Evolutionary conservation across 129 eudicot genomes (phyloP).

Genomic region (Tagetes erecta): DNA sequence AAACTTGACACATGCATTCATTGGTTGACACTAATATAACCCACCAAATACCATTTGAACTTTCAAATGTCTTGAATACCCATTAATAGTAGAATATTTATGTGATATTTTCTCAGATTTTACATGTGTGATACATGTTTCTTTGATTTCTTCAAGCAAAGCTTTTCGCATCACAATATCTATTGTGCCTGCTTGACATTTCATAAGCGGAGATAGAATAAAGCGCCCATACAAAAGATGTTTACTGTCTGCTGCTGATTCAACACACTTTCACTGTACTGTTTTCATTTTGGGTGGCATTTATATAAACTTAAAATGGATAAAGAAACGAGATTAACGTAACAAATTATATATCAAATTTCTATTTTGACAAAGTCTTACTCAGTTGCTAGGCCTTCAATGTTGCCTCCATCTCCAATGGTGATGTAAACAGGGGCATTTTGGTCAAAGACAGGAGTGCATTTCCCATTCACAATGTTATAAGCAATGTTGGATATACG

Average conservation of each 20-base stretch:
- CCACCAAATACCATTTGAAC: too few species aligned
- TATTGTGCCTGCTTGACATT: too few species aligned
- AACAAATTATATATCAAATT: not conserved
- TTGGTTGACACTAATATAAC: not conserved
- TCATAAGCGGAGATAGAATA: too few species aligned
- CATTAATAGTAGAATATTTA: too few species aligned
- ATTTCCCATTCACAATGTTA: conserved; percentile 57
- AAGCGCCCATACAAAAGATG: too few species aligned
- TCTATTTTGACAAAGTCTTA: conserved; percentile 27
- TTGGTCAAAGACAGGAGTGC: conserved; percentile 46
- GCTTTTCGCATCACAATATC: too few species aligned
- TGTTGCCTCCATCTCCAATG: conserved; percentile 69
- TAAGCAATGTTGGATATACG: conserved; percentile 64
- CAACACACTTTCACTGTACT: too few species aligned
- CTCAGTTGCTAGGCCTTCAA: conserved; percentile 61
- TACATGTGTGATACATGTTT: too few species aligned
- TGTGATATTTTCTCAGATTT: too few species aligned
- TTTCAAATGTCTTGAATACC: too few species aligned
- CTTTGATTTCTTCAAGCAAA: too few species aligned
- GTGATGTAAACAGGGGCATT: conserved; percentile 70
- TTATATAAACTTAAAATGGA: not conserved
- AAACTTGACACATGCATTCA: not conserved
- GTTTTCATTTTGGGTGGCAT: not conserved
- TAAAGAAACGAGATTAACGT: not conserved
- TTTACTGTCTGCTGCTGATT: too few species aligned